These are phyloP conservation scores for Ophiostoma tasmaniense DNA, from an alignment of 2,329 filamentous ascomycete genomes.

Conservation along the genomic window DNA sequence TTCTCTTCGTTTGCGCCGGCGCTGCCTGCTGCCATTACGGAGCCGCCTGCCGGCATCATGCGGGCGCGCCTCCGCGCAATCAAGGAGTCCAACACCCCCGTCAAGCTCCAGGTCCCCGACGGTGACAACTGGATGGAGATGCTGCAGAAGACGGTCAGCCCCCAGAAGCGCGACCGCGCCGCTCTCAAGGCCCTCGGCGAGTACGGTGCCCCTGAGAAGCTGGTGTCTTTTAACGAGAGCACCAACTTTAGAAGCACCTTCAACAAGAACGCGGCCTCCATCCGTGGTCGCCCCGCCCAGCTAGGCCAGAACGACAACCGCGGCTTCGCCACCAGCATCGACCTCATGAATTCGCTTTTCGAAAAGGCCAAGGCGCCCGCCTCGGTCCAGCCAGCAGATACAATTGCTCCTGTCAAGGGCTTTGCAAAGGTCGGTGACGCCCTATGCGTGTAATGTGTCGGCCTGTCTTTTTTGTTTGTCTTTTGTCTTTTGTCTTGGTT, in stretches of 20 bases:
- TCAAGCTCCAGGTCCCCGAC: conserved; percentile 52
- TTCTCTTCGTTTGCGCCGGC: conserved; percentile 46
- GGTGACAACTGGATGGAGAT: conserved; percentile 91
- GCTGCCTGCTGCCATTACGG: conserved; percentile 35
- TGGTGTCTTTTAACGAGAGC: conserved; percentile 25
- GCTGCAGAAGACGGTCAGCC: conserved; percentile 86
- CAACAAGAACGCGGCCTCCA: conserved; percentile 25
- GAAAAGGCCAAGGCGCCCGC: conserved; percentile 57
- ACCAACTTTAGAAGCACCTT: conserved; percentile 25
- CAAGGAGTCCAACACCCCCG: conserved; percentile 50
- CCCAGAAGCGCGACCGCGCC: conserved; percentile 82
- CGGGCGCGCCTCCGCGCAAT: conserved; percentile 56
- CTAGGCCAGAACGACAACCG: conserved; percentile 39
- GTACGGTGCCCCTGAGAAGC: conserved; percentile 46
- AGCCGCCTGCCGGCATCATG: conserved; percentile 54
- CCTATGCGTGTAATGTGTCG: conserved; percentile 28
- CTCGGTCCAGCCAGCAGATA: conserved; percentile 38
- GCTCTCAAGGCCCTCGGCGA: conserved; percentile 55
- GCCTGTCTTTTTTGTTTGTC: conserved; percentile 24
- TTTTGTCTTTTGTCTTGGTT: neutral
- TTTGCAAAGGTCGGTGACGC: conserved; percentile 67
- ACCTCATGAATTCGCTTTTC: conserved; percentile 92
- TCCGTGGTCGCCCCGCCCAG: conserved; percentile 29
- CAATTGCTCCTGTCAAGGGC: conserved; percentile 49
- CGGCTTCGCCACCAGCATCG: conserved; percentile 80